Base-by-base conservation (phyloP, 2,329 filamentous ascomycete species). In the Alternaria alternata region DNA sequence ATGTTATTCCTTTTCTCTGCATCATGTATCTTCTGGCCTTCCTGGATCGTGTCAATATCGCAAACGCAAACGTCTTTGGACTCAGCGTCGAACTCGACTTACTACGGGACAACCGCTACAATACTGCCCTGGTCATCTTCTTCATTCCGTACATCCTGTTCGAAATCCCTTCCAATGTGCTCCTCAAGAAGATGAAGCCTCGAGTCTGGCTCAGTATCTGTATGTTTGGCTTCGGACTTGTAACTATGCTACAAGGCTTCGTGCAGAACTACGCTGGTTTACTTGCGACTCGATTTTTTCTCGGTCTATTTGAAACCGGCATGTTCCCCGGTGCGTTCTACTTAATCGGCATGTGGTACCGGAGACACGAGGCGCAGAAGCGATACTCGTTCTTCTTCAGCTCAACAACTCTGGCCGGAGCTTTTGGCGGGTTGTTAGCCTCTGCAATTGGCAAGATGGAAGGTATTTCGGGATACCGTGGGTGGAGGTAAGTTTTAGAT, bases 341-440 rank as follows among this genome's bases (percentile, higher is more conserved):
- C 72, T 81, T 94, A 7, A 88, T 93, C 62, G 88, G 91, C 59
- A 94, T 94, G 89, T 96, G 91, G 93, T 99, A 98, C 71, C 89
- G 89, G 61, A 88, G 94, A 61, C 84, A 84, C 44, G 95, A 98
- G 80, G 93, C 94, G 2, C 94, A 98, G 79, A 92, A 93, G 72
- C 89, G 95, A 30, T 97, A 94, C 80, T 91, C 89, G 16, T 94
- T 98, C 83, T 98, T 98, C 84, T 98, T 98, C 83, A 89, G 87
- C 72, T 92, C 86, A 28, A 94, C 91, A 0, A 91, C 89, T 0
- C 82, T 94, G 4, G 91, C 91, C 1, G 91, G 91, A 32, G 91
- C 93, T 0, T 97, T 97, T 70, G 93, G 92, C 43, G 93, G 93
- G 2, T 85, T 97, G 1, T 84, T 97, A 5, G 94, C 94, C 1